These are phyloP conservation scores for Trichoderma atrobrunneum DNA, from an alignment of 2,329 filamentous ascomycete species.

Conservation along the genomic window DNA sequence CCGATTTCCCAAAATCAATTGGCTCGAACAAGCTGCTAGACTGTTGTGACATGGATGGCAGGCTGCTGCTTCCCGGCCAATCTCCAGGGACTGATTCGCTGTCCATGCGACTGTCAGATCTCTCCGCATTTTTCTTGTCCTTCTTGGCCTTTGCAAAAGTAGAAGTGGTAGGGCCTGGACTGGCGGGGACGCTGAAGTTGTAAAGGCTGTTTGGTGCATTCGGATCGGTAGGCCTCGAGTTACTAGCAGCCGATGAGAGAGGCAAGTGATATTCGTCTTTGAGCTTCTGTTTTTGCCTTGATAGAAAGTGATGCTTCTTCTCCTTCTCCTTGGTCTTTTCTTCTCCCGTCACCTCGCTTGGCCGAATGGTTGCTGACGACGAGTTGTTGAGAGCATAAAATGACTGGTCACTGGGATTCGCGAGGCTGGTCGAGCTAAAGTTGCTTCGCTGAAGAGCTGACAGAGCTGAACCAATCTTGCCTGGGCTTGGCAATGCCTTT, in stretches of 20 bases:
- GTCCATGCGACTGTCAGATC: conserved; percentile 51
- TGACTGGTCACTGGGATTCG: conserved; percentile 59
- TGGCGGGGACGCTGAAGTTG: conserved; percentile 72
- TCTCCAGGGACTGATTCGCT: conserved; percentile 48
- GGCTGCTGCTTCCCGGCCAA: conserved; percentile 54
- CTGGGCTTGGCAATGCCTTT: conserved; percentile 68
- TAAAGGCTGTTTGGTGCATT: conserved; percentile 73
- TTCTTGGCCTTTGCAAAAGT: conserved; percentile 81
- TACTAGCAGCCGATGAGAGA: conserved; percentile 72
- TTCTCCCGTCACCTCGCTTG: conserved; percentile 50
- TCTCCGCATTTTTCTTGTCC: conserved; percentile 78
- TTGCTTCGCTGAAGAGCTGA: conserved; percentile 64
- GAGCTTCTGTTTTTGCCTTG: conserved; percentile 74
- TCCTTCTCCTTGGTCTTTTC: conserved; percentile 57
- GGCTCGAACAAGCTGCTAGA: conserved; percentile 49
- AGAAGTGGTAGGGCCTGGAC: conserved; percentile 61
- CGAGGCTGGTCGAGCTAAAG: conserved; percentile 68
- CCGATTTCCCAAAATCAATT: conserved; percentile 53
- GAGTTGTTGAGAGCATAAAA: conserved; percentile 75
- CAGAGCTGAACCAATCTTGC: conserved; percentile 65
- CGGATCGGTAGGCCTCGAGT: conserved; percentile 72
- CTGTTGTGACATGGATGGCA: conserved; percentile 44
- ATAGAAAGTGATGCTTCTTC: conserved; percentile 77
- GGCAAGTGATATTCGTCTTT: conserved; percentile 72
- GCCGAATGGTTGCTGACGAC: conserved; percentile 73